A percentile compares a stretch with the other conserved stretches of the same genome.
Conservation (phyloP, 768 basidiomycete genomes). For the Scleroderma bovista region DNA sequence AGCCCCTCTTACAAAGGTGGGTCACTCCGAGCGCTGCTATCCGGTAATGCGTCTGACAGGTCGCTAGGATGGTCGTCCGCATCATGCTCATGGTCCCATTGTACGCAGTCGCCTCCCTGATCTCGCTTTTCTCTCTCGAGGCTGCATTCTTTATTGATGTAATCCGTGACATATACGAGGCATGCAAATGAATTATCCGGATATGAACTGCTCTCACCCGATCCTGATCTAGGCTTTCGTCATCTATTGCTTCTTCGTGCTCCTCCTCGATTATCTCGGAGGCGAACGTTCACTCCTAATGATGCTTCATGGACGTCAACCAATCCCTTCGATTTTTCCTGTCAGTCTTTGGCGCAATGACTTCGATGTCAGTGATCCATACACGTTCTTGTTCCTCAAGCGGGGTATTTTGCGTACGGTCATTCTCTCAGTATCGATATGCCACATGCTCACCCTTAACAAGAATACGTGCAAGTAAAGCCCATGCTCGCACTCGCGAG, state of each 20-base stretch:
- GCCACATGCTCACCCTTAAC: neutral
- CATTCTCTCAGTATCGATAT: neutral
- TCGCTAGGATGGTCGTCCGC: constrained; percentile 75
- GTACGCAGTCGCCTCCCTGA: constrained; percentile 86
- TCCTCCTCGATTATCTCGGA: constrained; percentile 80
- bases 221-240: constrained; percentile 67
- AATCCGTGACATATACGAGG: constrained; percentile 94
- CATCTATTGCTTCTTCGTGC: constrained; percentile 87
- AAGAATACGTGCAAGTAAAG: constrained; percentile 97
- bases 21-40: neutral
- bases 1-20: constrained; percentile 75
- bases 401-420: constrained; percentile 85
- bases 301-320: constrained; percentile 83
- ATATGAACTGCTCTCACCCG: neutral
- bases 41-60: neutral
- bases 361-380: constrained; percentile 92
- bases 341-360: constrained; percentile 76
- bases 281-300: constrained; percentile 93
- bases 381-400: constrained; percentile 90
- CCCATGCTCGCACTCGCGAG: constrained; percentile 83
- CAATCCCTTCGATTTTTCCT: constrained; percentile 85
- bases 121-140: constrained; percentile 89
- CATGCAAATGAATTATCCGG: constrained; percentile 29
- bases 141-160: constrained; percentile 96
- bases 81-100: constrained; percentile 98